Evolutionary conservation across 176 grass and related monocot species (phyloP), one percentile per base, ranked within the genome.

Genomic region (Triticum monococcum): DNA sequence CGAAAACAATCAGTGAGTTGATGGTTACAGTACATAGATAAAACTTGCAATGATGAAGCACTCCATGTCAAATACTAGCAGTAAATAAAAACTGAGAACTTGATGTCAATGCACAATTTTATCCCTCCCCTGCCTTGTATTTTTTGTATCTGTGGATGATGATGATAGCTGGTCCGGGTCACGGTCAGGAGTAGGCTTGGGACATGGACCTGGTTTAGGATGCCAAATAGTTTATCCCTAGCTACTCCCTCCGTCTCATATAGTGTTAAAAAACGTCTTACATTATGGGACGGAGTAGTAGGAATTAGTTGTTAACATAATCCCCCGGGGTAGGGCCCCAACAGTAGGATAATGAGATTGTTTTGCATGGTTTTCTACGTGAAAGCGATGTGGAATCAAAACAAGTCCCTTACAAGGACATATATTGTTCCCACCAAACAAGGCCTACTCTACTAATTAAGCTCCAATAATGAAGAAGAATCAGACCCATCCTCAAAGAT

Each of bases 381-480:
- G 79, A 91, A 84, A 84, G 84, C 77, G 80, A 88, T 74, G 41
- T 64, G 77, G 84, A 91, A 87, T 83, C 81, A 79, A 89, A 92
- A 83, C 23, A 77, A 57, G 26, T 50, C 60, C 79, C 81, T 46
- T 80, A 8, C 8, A 79, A 89, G 91, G 78, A 56, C 16, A 83
- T 43, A 83, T 72, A 50, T 65, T 87, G 85, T 64, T 85, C 75
- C 46, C 23, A 68, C 30, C 77, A 48, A 89, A 75, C 26, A 41
- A 60, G 8, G 31, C 40, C 40, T 37, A 37, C 36, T 37, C 36
- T 40, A 40, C 50, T 85, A 85, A 26, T 22, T 22, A 60, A 28
- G 24, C 70, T 64, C 20, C 71, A 71, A 31, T 22, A 30, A 67
- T 63, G 71, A 56, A 66, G 36, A 41, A 7, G 64, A 64, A 88